Conservation (phyloP, 768 basidiomycete genomes). For the Rhodocollybia butyracea region DNA sequence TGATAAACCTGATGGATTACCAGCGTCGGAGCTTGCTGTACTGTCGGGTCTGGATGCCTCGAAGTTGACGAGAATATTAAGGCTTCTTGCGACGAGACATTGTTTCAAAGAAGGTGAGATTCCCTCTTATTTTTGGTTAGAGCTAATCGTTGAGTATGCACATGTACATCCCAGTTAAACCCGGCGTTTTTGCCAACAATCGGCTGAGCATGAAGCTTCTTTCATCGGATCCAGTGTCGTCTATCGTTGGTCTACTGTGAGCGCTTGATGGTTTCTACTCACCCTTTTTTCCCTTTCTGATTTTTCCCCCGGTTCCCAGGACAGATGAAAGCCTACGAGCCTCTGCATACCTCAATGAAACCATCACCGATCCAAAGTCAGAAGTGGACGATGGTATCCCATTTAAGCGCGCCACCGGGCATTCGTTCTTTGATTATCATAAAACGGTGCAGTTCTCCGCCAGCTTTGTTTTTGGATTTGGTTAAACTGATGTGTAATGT, state of each 20-base stretch:
- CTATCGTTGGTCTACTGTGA: slow-evolving; percentile 24
- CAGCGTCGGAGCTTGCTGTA: slow-evolving; percentile 27
- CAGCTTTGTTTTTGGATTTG: background rate
- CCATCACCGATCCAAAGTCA: slow-evolving; percentile 28
- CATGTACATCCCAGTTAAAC: slow-evolving; percentile 20
- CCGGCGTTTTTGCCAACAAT: slow-evolving; percentile 39
- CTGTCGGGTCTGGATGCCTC: slow-evolving; percentile 27
- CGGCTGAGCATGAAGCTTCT: slow-evolving; percentile 32
- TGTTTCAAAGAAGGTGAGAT: slow-evolving; percentile 35
- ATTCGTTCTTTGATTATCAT: slow-evolving; percentile 15
- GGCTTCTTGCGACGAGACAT: slow-evolving; percentile 37
- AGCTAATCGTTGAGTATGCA: background rate
- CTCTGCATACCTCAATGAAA: slow-evolving; percentile 26
- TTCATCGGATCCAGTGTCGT: slow-evolving; percentile 26
- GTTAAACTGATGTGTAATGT: background rate
- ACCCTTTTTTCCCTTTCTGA: background rate
- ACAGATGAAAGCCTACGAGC: slow-evolving; percentile 20
- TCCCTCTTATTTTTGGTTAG: too few species aligned
- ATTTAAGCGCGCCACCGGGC: slow-evolving; percentile 16
- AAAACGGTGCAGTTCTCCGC: slow-evolving; percentile 1
- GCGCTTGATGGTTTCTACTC: slow-evolving; percentile 3
- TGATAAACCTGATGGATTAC: slow-evolving; percentile 32
- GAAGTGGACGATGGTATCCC: slow-evolving; percentile 7
- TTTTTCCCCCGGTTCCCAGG: background rate
- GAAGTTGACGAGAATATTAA: slow-evolving; percentile 37